Percentiles rank a stretch among this genome's conserved stretches.
These are phyloP conservation scores for Ramaria rubella DNA, from an alignment of 768 basidiomycete species.

Conservation along the genomic window DNA sequence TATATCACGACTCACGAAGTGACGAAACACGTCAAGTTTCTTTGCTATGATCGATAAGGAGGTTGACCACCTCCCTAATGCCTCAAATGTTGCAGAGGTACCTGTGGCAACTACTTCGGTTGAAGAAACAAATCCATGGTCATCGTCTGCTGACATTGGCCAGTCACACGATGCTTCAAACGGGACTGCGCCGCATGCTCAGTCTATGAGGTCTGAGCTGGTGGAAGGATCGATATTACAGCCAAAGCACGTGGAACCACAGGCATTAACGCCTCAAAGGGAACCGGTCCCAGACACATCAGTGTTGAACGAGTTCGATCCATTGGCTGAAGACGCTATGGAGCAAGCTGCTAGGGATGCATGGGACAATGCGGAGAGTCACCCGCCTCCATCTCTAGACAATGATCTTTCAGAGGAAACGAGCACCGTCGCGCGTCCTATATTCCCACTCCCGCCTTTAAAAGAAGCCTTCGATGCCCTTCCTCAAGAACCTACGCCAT, in stretches of 20 bases:
- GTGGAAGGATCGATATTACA: neutral
- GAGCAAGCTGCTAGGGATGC: slow-evolving; percentile 56
- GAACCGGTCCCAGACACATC: neutral
- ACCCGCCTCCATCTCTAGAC: slow-evolving; percentile 41
- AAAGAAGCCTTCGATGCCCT: neutral
- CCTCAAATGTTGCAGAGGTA: no score
- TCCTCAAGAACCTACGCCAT: neutral
- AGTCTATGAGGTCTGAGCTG: neutral
- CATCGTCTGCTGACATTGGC: neutral
- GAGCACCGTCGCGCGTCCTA: neutral
- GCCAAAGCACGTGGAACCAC: neutral
- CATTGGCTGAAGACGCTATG: slow-evolving; percentile 44
- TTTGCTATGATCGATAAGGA: no score
- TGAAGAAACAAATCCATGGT: slow-evolving; percentile 4
- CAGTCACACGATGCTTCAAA: neutral
- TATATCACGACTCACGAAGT: no score
- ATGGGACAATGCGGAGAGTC: slow-evolving; percentile 56
- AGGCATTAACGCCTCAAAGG: neutral
- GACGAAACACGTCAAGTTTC: no score
- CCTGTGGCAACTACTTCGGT: no score
- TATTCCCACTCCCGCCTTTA: slow-evolving; percentile 26
- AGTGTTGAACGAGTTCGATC: slow-evolving; percentile 65
- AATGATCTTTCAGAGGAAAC: neutral
- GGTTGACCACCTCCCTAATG: no score
- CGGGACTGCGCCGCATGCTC: neutral